Conservation (phyloP, 805 yeast species). For the Sugiyamaella floridensis region DNA sequence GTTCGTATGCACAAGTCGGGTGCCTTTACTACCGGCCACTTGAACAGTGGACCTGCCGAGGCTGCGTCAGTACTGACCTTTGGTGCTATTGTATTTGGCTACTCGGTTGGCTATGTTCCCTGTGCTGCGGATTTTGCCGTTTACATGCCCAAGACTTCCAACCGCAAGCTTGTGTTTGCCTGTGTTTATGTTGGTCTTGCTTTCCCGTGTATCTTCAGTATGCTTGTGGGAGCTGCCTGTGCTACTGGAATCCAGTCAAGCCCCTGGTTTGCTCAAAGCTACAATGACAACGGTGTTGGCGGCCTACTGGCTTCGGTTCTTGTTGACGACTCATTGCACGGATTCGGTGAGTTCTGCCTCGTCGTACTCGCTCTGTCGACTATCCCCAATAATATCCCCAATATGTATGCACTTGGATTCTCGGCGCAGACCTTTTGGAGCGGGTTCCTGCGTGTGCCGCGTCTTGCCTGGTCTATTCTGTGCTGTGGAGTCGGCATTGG, state of each 20-base stretch:
- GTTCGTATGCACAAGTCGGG: constrained; percentile 65
- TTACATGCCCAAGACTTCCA: constrained; percentile 66
- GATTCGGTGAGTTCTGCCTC: constrained; percentile 84
- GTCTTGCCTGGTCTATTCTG: constrained; percentile 70
- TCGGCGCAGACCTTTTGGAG: constrained; percentile 83
- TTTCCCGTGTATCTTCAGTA: constrained; percentile 62
- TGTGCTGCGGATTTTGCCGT: constrained; percentile 89
- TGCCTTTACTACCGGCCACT: constrained; percentile 51
- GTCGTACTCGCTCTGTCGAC: constrained; percentile 81
- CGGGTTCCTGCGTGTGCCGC: constrained; percentile 65
- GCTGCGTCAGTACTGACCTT: constrained; percentile 74
- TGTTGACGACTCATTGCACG: constrained; percentile 73
- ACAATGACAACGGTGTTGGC: constrained; percentile 56
- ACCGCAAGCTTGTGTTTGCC: constrained; percentile 52
- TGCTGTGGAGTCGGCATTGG: constrained; percentile 77
- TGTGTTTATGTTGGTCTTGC: constrained; percentile 58
- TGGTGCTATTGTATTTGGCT: constrained; percentile 80
- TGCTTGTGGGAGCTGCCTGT: constrained; percentile 82
- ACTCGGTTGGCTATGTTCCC: constrained; percentile 91
- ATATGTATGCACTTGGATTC: constrained; percentile 84
- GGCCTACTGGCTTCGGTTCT: constrained; percentile 76
- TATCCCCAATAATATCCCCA: constrained; percentile 86
- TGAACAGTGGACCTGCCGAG: constrained; percentile 52
- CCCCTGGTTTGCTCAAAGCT: constrained; percentile 42
- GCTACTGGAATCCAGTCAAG: constrained; percentile 49